Evolutionary conservation across 2,329 filamentous ascomycete species (phyloP), one percentile per base, ranked within the genome.

Genomic region (Trichoderma arundinaceum): DNA sequence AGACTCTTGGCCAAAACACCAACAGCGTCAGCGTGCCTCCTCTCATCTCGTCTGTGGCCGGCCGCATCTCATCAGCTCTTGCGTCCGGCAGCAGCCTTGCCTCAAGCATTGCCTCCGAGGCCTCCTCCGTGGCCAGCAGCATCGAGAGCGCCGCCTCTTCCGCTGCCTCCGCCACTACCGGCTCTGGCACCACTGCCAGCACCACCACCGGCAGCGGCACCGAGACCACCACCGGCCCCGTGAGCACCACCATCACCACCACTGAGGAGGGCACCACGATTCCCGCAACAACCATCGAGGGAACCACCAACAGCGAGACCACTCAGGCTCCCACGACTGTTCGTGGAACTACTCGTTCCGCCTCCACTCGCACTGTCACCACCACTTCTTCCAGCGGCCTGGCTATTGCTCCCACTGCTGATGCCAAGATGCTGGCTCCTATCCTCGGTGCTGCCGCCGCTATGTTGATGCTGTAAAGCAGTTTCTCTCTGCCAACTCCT

Each of bases 401-500:
- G 48, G 64, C 41, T 13, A 43, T 49, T 13, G 48, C 48, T 4
- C 57, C 57, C 9, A 61, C 57, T 44, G 62, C 62, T 33, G 64
- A 66, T 19, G 57, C 54, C 46, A 66, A 66, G 62, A 43, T 65
- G 44, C 53, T 65, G 44, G 62, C 54, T 28, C 62, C 62, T 13
- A 49, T 65, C 53, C 22, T 65, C 13, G 62, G 62, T 58, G 62
- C 62, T 52, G 62, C 62, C 22, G 62, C 62, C 12, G 62, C 62
- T 22, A 8, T 65, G 5, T n/a, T 65, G 53, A 58, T 65, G 62
- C 15, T 65, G 33, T 65, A 59, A 65, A 46, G 28, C 17, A 4
- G 22, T 28, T 28, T 28, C 22, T 28, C 5, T 13, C 12, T 44
- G 32, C 32, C 22, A 53, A 44, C 15, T 44, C 22, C 38, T 53